Base-by-base conservation (phyloP, 2,329 filamentous ascomycete genomes). In the Teratosphaeria nubilosa region DNA sequence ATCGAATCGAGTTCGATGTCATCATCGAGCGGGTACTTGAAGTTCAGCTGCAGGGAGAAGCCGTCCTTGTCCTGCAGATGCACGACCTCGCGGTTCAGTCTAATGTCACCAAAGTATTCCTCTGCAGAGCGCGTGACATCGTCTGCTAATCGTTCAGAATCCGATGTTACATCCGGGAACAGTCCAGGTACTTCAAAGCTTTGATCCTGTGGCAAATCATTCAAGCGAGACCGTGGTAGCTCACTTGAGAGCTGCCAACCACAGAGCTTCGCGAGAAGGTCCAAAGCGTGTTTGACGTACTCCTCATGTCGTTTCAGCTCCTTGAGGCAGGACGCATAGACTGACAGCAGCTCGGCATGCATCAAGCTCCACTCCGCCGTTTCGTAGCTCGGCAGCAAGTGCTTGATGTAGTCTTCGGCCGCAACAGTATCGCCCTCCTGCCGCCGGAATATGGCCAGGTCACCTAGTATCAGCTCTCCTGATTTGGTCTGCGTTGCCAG, bases 291-390 rank as follows among this genome's bases (percentile, higher is more conserved):
- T 25, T 83, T 82, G 16, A 91, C 84, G 66, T 91, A 95, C 61
- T 95, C 90, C 56, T 92, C 87, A 60, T 85, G 84, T 14, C 85
- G 83, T 54, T 87, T 79, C 30, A 96, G 80, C 65, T 89, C 82
- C 63, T 88, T 86, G 30, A 99, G 79, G 70, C 91, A 97, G 54
- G 83, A 82, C 0, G 88, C 83, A 70, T 96, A 94, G 80, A 96
- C 87, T 63, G 89, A 83, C 5, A 97, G 80, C 81, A 96, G 88
- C 0, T 87, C 87, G 3, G 90, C 77, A 69, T 97, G 91, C 13
- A 96, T 78, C 0, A 86, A 77, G 56, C 82, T 84, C 91, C 94
- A 97, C 52, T 86, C 83, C 58, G 82, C 85, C 58, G 86, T 84
- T 0, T 86, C 87, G 65, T 94, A 96, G 61, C 89, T 88, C 0